phyloP scores from a whole-genome alignment of 805 yeast genomes.

The Yarrowia osloensis region DNA sequence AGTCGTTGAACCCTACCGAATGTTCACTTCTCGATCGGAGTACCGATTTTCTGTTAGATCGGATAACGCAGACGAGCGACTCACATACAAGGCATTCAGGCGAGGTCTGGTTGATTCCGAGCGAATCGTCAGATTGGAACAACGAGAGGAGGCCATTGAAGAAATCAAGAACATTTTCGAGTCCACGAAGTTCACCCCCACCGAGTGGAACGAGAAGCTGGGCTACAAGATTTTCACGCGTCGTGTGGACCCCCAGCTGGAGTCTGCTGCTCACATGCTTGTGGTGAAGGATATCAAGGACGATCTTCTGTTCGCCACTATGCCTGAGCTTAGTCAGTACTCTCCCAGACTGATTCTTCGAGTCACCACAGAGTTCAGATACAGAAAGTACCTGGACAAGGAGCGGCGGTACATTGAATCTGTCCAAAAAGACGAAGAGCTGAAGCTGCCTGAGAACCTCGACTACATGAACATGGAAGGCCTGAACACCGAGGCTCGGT shows the following conservation, averaged over 20 bases:
- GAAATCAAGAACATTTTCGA: conserved; percentile 51
- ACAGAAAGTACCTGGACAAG: conserved; percentile 74
- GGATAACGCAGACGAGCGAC: conserved; percentile 88
- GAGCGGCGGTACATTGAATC: conserved; percentile 74
- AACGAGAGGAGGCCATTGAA: conserved; percentile 51
- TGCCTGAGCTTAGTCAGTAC: conserved; percentile 45
- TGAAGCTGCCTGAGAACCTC: conserved; percentile 67
- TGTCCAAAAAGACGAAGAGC: conserved; percentile 77
- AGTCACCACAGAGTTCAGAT: conserved; percentile 76
- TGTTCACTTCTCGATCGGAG: conserved; percentile 97
- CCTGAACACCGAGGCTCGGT: conserved; percentile 75
- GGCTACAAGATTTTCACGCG: conserved; percentile 38
- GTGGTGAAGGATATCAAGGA: conserved; percentile 51
- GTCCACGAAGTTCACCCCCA: conserved; percentile 52
- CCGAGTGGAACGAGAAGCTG: conserved; percentile 60
- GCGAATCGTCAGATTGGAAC: conserved; percentile 54
- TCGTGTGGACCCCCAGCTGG: conserved; percentile 48
- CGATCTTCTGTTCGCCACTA: conserved; percentile 38
- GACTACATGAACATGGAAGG: conserved; percentile 62
- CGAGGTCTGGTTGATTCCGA: conserved; percentile 66
- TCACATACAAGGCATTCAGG: conserved; percentile 67
- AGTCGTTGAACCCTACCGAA: conserved; percentile 93
- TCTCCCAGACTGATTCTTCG: conserved; percentile 57
- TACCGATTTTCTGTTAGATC: conserved; percentile 86
- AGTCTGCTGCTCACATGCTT: conserved; percentile 71